Percentiles rank a stretch among this genome's conserved stretches.
These are phyloP conservation scores for Purpureocillium takamizusanense DNA, from an alignment of 2,329 filamentous ascomycete species.

Conservation along the genomic window DNA sequence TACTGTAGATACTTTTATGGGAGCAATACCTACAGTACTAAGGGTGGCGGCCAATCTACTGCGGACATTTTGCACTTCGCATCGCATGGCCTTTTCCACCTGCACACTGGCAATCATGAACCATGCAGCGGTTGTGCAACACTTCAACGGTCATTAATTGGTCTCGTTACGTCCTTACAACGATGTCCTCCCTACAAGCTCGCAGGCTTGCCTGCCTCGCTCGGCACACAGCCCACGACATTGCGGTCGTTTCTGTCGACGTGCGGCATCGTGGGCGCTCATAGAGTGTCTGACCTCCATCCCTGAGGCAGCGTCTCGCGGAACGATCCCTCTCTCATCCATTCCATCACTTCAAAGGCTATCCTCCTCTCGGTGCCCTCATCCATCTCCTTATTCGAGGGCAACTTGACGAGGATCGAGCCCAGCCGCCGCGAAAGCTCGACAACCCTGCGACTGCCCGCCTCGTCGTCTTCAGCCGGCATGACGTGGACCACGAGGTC, in stretches of 20 bases:
- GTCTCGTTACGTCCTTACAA: too few species aligned
- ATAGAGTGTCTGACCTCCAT: constrained; percentile 8
- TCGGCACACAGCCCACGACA: background rate
- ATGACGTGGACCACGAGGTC: constrained; percentile 69
- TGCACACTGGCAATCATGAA: too few species aligned
- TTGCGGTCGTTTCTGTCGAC: background rate
- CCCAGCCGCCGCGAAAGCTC: constrained; percentile 44
- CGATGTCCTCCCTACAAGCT: too few species aligned
- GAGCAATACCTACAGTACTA: too few species aligned
- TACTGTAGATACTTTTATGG: too few species aligned
- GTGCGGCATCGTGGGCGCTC: too few species aligned
- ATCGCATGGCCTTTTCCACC: too few species aligned
- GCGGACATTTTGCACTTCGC: too few species aligned
- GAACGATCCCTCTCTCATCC: constrained; percentile 47
- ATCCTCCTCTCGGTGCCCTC: constrained; percentile 66
- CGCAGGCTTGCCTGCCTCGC: too few species aligned
- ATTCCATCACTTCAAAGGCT: constrained; percentile 83
- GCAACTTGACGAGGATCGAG: constrained; percentile 46
- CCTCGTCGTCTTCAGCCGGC: constrained; percentile 23
- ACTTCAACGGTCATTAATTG: too few species aligned
- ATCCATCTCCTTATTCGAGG: constrained; percentile 38
- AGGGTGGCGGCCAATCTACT: too few species aligned
- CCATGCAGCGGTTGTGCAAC: background rate
- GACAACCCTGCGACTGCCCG: constrained; percentile 34
- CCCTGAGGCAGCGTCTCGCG: constrained; percentile 16